These are phyloP conservation scores for Camptophora hylomeconis DNA, from an alignment of 2,329 filamentous ascomycete genomes.

Conservation along the genomic window DNA sequence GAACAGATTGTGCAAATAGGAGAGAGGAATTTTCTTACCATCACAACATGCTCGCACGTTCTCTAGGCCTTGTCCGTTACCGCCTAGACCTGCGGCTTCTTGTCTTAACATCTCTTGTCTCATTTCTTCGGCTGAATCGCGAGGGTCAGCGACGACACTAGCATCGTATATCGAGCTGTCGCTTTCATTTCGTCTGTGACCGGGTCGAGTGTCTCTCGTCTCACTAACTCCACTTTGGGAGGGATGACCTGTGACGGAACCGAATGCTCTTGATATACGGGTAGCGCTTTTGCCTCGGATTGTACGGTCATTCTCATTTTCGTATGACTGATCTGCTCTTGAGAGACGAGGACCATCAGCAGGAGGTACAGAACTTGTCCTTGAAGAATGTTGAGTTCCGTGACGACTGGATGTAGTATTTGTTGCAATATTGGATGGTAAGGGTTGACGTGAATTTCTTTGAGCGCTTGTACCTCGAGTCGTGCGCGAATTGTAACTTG, in stretches of 20 bases:
- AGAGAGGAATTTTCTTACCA: conserved; percentile 44
- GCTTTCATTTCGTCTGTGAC: conserved; percentile 8
- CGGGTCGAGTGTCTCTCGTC: conserved; percentile 1
- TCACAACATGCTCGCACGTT: conserved; percentile 97
- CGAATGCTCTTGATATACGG: conserved; percentile 28
- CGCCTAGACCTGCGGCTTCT: conserved; percentile 58
- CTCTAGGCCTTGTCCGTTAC: conserved; percentile 70
- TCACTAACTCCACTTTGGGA: conserved; percentile 18
- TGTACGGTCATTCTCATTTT: conserved; percentile 34
- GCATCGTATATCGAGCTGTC: conserved; percentile 27
- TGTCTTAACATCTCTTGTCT: conserved; percentile 51
- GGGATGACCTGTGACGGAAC: conserved; percentile 33
- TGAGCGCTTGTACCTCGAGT: conserved; percentile 43
- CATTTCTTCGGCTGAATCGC: conserved; percentile 64
- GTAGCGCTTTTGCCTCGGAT: conserved; percentile 23
- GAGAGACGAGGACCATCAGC: conserved; percentile 10
- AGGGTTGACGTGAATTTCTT: conserved; percentile 25
- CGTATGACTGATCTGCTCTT: conserved; percentile 30
- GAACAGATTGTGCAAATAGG: not conserved
- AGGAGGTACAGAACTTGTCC: not conserved
- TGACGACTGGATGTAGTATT: conserved; percentile 20
- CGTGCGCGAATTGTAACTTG: conserved; percentile 66
- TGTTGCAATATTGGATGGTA: conserved; percentile 24
- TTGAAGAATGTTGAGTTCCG: too few relatives aligned
- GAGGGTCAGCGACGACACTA: conserved; percentile 22